A percentile compares a stretch with the other conserved stretches of the same genome.
These are phyloP conservation scores for Colletotrichum cordylinicola DNA, from an alignment of 2,329 filamentous ascomycete genomes.

Conservation along the genomic window DNA sequence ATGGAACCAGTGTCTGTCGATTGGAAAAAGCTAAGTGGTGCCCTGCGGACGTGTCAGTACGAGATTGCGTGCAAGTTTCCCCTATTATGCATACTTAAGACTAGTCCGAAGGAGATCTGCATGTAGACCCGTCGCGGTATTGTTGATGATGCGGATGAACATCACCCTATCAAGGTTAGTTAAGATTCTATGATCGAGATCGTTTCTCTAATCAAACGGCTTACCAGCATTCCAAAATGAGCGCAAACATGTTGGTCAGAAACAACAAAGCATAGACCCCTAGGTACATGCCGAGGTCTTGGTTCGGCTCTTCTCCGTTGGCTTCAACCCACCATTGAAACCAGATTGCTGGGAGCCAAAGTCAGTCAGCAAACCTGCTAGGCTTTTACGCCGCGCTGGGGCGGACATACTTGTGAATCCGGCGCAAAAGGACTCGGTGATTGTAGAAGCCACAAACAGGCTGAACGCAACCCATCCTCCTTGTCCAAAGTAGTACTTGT, in stretches of 20 bases:
- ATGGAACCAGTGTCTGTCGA: background rate
- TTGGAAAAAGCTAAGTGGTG: background rate
- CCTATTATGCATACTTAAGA: background rate
- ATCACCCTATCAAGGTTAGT: background rate
- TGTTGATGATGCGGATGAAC: constrained; percentile 4
- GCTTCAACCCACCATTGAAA: constrained; percentile 11
- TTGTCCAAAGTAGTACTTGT: background rate
- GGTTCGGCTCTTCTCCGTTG: background rate
- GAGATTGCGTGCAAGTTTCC: accelerated
- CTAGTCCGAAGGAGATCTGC: background rate
- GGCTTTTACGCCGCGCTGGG: background rate
- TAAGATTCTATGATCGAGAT: background rate
- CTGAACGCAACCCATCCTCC: background rate
- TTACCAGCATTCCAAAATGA: background rate
- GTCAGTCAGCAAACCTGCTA: background rate
- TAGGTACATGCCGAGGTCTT: background rate
- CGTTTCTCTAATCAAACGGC: background rate
- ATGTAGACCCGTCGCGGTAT: background rate
- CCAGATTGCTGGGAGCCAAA: background rate
- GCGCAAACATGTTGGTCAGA: background rate
- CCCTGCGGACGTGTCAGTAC: background rate
- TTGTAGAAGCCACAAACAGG: background rate
- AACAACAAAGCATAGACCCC: background rate
- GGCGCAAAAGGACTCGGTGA: background rate
- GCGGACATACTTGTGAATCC: background rate